Base-by-base conservation (phyloP, 108 stramenopile species). In the Nitzschia putrida region DNA sequence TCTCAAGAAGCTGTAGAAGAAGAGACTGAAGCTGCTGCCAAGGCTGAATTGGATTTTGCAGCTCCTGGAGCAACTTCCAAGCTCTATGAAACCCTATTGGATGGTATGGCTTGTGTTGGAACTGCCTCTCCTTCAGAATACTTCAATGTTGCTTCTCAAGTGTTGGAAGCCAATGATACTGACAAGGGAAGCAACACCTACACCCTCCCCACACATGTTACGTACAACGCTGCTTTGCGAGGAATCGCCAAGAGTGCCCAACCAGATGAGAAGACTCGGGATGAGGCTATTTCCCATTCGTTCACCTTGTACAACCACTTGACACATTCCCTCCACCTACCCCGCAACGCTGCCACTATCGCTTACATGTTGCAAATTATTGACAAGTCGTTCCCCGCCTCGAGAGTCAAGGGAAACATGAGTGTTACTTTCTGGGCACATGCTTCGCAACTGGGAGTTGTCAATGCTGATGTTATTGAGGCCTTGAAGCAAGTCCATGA, bases 221-320 rank as follows among this genome's bases (percentile, higher is more conserved):
- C 86, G 10, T 87, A 85, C 83, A 89, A 89, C 64, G 78, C 88
- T 0, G 72, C 83, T 3, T 53, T 89, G 39, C 79, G 88, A 51
- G 75, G 85, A 13, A 68, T 85, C 40, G 72, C 84, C 50, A 78
- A 70, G 44, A 53, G 20, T 22, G 67, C 49, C 22, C 49, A 38
- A 40, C 45, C 41, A 53, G 58, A 40, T 18, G 57, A 78, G 58
- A 76, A 77, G 16, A 61, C 73, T n/a, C 73, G 79, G 43, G 88
- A 89, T 57, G 57, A 85, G 21, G 85, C 82, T 21, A 55, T 89
- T 20, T 71, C 76, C 21, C 53, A 73, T 37, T 82, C 78, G 13
- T 80, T 89, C 42, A 54, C 66, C 12, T 68, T 81, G 5, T 87
- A 80, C 74, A 76, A 80, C n/a, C 58, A 58, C 8, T 45, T 76